Evolutionary conservation across 257 asterid genomes (phyloP), one percentile per base, ranked within the genome.

Genomic region (Rehmannia glutinosa): DNA sequence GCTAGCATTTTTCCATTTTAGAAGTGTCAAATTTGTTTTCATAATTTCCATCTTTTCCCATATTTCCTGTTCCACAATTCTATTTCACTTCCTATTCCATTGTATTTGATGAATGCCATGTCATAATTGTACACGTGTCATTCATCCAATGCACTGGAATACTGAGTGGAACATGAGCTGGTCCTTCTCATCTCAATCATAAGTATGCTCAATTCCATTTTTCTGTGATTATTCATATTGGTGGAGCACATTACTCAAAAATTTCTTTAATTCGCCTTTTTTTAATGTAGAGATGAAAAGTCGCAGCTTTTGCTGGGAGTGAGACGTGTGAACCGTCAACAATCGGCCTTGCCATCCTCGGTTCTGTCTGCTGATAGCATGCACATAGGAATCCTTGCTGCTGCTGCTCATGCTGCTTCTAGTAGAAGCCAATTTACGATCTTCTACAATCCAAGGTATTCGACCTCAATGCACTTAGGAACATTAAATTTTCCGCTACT

Each of bases 371-470:
- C 95, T 27, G 97, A 89, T 56, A 89, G 97, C 75, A 89, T 89
- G 97, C 97, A 89, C 78, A 85, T 89, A 11, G 93, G 97, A 52
- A 89, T 87, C 59, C 91, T 89, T 78, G 97, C 97, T 42, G 87
- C 97, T 41, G 97, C 97, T 33, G 97, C 97, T 67, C 97, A 89
- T 83, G 97, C 97, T 51, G 86, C 97, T 50, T 84, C 92, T 53
- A 89, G 79, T 67, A 67, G 91, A 78, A 89, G 75, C 75, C 79
- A 86, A 1, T 89, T 89, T 68, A 78, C 97, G 0, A 79, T 89
- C 60, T 89, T 89, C 74, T 89, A 87, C 80, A 89, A 87, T 77
- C 97, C 97, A 19, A 84, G 97, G 97, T 87, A 64, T 41, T 46
- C 17, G 4, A 50, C 8, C 53, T 35, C n/a, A 15, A 10, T 11